Percentiles rank a stretch among this genome's conserved stretches.
Evolutionary conservation across 2,329 filamentous ascomycete genomes (phyloP).

Genomic region (Rugonectria rugulosa): DNA sequence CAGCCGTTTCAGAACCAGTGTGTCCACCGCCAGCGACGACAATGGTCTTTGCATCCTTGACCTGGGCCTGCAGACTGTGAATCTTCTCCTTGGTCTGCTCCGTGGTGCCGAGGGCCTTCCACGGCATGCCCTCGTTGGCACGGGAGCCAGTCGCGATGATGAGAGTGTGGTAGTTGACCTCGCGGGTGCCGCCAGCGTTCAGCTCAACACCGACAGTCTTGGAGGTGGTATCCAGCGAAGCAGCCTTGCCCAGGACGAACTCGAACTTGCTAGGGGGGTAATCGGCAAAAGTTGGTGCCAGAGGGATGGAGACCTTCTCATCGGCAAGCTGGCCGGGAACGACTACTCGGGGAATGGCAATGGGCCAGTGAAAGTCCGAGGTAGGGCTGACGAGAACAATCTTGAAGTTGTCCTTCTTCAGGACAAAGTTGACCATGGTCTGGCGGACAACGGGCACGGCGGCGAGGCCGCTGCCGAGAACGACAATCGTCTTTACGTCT

Average conservation of each 20-base stretch:
- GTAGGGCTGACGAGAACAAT: constrained; percentile 57
- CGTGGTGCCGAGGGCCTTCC: constrained; percentile 55
- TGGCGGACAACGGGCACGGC: constrained; percentile 59
- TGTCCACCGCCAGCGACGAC: constrained; percentile 60
- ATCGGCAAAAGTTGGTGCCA: constrained; percentile 54
- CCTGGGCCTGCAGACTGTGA: constrained; percentile 44
- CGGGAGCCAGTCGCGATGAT: constrained; percentile 63
- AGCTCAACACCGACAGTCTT: constrained; percentile 53
- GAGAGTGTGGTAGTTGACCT: constrained; percentile 59
- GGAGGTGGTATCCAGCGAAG: constrained; percentile 48
- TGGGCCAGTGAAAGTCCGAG: constrained; percentile 57
- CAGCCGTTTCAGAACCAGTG: constrained; percentile 60
- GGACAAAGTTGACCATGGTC: constrained; percentile 53
- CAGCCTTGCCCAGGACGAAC: constrained; percentile 59
- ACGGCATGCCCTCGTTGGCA: constrained; percentile 54
- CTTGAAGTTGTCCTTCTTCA: constrained; percentile 50
- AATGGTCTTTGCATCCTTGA: constrained; percentile 55
- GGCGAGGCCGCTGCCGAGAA: constrained; percentile 58
- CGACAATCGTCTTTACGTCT: constrained; percentile 51
- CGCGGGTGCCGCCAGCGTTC: constrained; percentile 43
- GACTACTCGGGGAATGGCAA: constrained; percentile 56
- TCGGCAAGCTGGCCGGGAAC: constrained; percentile 56
- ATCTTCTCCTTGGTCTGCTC: constrained; percentile 52
- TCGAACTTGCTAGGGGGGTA: constrained; percentile 59
- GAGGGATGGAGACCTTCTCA: constrained; percentile 44